Conservation (phyloP, 1,139 yeast genomes). For the Diutina rugosa region DNA sequence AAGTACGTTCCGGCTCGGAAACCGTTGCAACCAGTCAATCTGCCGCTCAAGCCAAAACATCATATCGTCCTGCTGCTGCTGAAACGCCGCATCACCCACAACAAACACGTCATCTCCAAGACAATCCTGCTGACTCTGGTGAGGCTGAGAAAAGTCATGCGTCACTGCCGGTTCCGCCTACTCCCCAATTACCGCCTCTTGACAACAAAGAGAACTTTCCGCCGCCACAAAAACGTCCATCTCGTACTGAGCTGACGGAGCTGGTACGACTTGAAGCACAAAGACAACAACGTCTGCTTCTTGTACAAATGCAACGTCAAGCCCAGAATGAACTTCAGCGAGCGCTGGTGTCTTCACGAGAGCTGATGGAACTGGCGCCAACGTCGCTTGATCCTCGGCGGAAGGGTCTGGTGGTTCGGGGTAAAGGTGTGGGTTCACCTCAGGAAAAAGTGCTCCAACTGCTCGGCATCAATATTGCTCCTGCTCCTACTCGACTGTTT, state of each 20-base stretch:
- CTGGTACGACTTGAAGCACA: neutral
- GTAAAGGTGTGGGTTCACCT: neutral
- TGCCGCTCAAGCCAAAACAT: neutral
- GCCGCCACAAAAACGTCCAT: neutral
- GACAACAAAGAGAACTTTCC: neutral
- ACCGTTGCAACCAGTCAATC: neutral
- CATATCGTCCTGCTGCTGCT: neutral
- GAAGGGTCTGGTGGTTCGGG: neutral
- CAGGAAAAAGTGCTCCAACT: neutral
- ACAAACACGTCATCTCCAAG: neutral
- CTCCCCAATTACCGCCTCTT: neutral
- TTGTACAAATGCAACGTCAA: neutral
- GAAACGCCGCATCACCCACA: conserved; percentile 1
- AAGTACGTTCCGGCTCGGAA: conserved; percentile 9
- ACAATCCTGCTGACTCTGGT: conserved; percentile 1
- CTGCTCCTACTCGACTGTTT: neutral
- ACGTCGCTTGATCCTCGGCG: neutral
- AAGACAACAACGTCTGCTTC: neutral
- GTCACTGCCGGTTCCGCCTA: neutral
- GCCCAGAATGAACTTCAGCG: neutral
- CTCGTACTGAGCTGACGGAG: neutral
- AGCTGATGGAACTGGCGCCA: neutral
- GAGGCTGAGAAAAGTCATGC: neutral
- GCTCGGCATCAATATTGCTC: neutral
- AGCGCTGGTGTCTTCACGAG: neutral